Evolutionary conservation across 1,284 basidiomycete genomes (phyloP), one percentile per base, ranked within the genome.

Genomic region (Leccinum solheimii): DNA sequence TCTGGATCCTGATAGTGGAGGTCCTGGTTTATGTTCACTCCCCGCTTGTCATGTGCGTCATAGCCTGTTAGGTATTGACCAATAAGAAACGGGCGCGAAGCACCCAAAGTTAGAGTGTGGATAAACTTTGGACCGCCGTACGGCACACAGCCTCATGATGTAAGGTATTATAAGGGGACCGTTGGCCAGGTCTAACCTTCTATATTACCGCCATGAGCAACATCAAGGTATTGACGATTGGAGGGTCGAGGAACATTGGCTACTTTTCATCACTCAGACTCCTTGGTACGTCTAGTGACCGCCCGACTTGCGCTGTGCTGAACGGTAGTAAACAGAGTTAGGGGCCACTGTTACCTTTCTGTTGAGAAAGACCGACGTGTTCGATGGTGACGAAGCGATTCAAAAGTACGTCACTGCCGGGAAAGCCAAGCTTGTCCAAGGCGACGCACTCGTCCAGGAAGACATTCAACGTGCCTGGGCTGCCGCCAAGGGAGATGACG

Each of bases 171-270:
- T 68, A 71, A 68, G 2, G 34, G 19, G 40, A 1, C 3, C 26
- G 34, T 5, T 30, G 9, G 16, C 30, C 7, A 10, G 11, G n/a
- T 23, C 26, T 10, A 3, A 55, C 10, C 40, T 19, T 14, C 10
- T 2, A 21, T 50, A 40, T 38, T n/a, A 8, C 51, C 53, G 9
- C 14, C 61, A 75, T 76, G 74, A 51, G 72, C 53, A 58, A 62
- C 51, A 40, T 57, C 56, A 79, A 76, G 64, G 75, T 79, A 30
- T 69, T 85, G 58, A 72, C 78, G 14, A 76, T 89, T n/a, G 87
- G 87, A 48, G 86, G 79, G 7, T 89, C 87, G 10, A 79, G 81
- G 57, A 86, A 87, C 72, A 86, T 87, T 63, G 87, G 86, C 3
- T 88, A 87, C 74, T 76, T 77, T 62, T 71, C 86, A 48, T 75